Evolutionary conservation across 2,329 filamentous ascomycete species (phyloP).

Genomic region (Pseudogymnoascus sp.): DNA sequence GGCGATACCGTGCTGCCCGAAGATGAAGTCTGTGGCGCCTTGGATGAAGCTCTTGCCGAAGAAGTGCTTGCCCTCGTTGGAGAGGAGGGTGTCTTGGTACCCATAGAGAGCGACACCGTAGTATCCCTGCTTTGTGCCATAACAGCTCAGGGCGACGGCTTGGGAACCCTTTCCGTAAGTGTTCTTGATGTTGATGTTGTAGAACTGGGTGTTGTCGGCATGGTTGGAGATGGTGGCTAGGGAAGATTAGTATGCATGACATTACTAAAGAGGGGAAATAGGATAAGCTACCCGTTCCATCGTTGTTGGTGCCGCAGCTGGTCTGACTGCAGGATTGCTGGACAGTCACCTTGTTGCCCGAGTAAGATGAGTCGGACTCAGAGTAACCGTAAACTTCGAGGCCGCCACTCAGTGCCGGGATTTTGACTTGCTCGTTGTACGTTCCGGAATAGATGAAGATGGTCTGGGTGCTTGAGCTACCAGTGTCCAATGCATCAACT

Average conservation of each 20-base stretch:
- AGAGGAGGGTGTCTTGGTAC: conserved; percentile 47
- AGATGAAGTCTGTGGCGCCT: conserved; percentile 53
- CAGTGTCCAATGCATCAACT: conserved; percentile 41
- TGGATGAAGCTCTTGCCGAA: conserved; percentile 49
- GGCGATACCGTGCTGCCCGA: conserved; percentile 42
- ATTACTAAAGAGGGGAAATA: not conserved
- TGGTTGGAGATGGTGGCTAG: conserved; percentile 25
- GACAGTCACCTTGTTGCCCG: conserved; percentile 42
- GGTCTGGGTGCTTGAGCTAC: conserved; percentile 37
- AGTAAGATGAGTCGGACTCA: conserved; percentile 36
- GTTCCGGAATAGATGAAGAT: conserved; percentile 50
- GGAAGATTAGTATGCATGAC: not conserved
- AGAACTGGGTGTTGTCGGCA: conserved; percentile 43
- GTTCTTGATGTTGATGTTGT: conserved; percentile 52
- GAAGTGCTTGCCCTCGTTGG: conserved; percentile 43
- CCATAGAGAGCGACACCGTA: conserved; percentile 48
- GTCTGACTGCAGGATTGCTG: conserved; percentile 34
- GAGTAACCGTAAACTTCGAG: conserved; percentile 50
- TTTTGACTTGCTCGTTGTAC: conserved; percentile 49
- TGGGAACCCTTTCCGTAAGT: conserved; percentile 41
- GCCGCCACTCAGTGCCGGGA: conserved; percentile 37
- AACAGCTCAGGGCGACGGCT: conserved; percentile 45
- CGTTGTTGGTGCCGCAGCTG: conserved; percentile 32
- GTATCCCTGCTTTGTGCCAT: conserved; percentile 44
- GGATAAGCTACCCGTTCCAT: conserved; percentile 26